Base-by-base conservation (phyloP, 2,329 filamentous ascomycete species). In the Trichophyton mentagrophytes region DNA sequence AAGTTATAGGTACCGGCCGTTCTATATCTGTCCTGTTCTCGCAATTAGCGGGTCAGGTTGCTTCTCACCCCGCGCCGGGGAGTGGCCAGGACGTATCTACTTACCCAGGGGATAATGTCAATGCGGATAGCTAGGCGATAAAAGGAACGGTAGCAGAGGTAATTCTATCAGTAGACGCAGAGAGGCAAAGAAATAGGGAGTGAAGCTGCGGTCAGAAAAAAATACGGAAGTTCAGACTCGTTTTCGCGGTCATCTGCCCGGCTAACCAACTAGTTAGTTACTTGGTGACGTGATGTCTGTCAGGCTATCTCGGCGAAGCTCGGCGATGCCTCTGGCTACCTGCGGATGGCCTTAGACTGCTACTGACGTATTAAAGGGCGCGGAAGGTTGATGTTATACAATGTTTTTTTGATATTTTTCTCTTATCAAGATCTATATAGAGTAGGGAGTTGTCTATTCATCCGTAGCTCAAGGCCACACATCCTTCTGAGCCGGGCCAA, bases 381-480 rank as follows among this genome's bases (percentile, higher is more conserved):
- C 15, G 51, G 15, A 57, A 40, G 22, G 33, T 36, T 53, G 33
- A 53, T 58, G 53, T 51, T 57, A 53, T 46, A 51, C 46, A 33
- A 53, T 47, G 27, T 27, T 57, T 53, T 58, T 59, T 57, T 62
- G 40, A 51, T 20, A 27, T 60, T 36, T 27, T 57, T 51, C 40
- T 46, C 40, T 60, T 57, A 55, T 27, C 15, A n/a, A 38, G 3
- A 38, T 33, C 55, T 57, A 57, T 57, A 57, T 57, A 64, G 65
- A 66, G 65, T 64, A 62, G 64, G 65, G 64, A 65, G 59, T 63
- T 64, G 62, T 65, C 65, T 66, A 65, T 62, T 22, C 20, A 25
- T 25, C 20, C 44, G 17, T 6, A 25, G n/a, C 11, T 20, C 44
- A 25, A 25, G n/a, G 20, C 44, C n/a, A 47, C n/a, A 47, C n/a